Conservation (phyloP, 2,329 filamentous ascomycete genomes). For the Fusarium duplospermum region DNA sequence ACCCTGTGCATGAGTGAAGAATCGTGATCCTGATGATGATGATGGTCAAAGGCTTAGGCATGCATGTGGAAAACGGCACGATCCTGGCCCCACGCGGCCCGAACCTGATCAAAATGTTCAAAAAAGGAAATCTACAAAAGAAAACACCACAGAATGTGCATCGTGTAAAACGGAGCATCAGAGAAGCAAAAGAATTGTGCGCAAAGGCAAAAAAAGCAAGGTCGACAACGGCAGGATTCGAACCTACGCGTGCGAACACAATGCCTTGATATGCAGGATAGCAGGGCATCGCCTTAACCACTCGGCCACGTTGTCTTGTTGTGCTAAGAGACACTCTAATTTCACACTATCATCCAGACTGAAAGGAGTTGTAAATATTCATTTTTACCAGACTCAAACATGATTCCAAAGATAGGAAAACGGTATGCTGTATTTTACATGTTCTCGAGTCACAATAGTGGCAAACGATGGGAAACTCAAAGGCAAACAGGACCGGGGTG, state of each 20-base stretch:
- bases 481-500: neutral
- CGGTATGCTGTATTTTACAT: neutral
- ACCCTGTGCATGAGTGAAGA: neutral
- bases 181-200: neutral
- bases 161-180: neutral
- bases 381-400: no score
- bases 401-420: neutral
- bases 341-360: rapidly evolving
- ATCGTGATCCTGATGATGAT: neutral
- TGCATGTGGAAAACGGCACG: neutral
- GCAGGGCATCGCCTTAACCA: conserved; percentile 7
- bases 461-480: neutral
- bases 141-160: neutral
- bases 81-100: neutral
- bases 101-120: neutral
- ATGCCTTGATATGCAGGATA: neutral
- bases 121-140: neutral
- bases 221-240: neutral
- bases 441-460: neutral
- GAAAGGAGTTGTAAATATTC: neutral
- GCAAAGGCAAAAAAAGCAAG: neutral
- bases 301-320: conserved; percentile 16
- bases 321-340: neutral
- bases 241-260: neutral
- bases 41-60: neutral